Base-by-base conservation (phyloP, 257 asterid genomes). In the Schizonepeta tenuifolia region DNA sequence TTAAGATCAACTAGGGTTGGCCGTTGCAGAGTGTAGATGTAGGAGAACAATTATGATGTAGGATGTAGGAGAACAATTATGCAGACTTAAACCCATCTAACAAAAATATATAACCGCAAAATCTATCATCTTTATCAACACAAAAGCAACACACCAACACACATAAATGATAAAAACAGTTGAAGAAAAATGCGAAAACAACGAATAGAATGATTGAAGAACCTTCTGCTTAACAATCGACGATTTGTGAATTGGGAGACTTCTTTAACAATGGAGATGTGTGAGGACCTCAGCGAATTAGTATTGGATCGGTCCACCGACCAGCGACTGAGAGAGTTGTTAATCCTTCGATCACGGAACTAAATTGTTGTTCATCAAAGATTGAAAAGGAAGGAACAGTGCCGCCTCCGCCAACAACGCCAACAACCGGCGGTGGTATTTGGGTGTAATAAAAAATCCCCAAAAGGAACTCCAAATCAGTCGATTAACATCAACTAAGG, bases 151-250 rank as follows among this genome's bases (percentile, higher is more conserved):
- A 38, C 14, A 38, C 1, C 13, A 56, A 14, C 7, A 7, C 62
- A 3, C 62, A 55, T 1, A 55, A 55, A 13, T 55, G 4, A 57
- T 26, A 10, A 28, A 28, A 13, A 14, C 11, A 58, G 43, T 9
- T 58, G 0, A 13, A 10, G 44, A 18, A 28, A 57, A 6, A 20
- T 61, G 18, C 14, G 11, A 53, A 2, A 66, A 65, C 8, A 26
- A 18, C 13, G 18, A 41, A 31, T 9, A 20, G 24, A 40, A 22
- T 3, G 46, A 68, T 10, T 2, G 66, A 58, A 49, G 11, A 22
- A 89, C 99, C 88, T 94, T 94, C 65, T 91, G 98, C 79, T 89
- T 94, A 59, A 94, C 93, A 18, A 91, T 57, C 4, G 98, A 97
- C 57, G 97, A 91, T 82, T 94, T 94, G 78, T 94, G 95, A 91